Evolutionary conservation across 805 yeast species (phyloP), one percentile per base, ranked within the genome.

Genomic region (Saccharomycopsis sp.): DNA sequence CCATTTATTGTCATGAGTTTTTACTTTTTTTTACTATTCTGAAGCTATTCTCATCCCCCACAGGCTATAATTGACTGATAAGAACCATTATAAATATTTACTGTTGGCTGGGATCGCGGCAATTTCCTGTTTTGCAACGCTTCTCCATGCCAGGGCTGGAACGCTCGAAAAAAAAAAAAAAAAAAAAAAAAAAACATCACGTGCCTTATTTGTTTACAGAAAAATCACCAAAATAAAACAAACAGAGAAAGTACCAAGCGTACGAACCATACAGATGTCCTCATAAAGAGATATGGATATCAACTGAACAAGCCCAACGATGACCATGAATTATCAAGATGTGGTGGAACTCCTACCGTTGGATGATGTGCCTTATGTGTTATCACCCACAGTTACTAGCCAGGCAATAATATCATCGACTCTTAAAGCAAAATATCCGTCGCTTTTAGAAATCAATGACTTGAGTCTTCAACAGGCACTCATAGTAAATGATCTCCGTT

Each of bases 401-500:
- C 59, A 47, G 55, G 57, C 59, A 7, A 34, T 59, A 9, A 49
- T 53, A 2, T 38, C 50, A 17, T 35, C 23, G 12, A 24, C 24
- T 12, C 20, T 55, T 2, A 59, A 59, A 24, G 19, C 56, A 15
- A 50, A 41, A 3, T 56, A 56, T 47, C 62, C 62, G 15, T 59
- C 62, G 3, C 25, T 59, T 1, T 14, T 52, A 14, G 61, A 59
- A 12, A 52, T 47, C 8, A 29, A 34, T 12, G 53, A 59, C 35
- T 67, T 77, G 2, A 75, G 79, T 53, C 77, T 78, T 2, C 96
- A 90, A 68, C 96, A 91, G 68, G 85, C 88, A 0, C 75, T 85
- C 24, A 78, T 94, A 0, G 75, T 87, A 15, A 77, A 81, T 59
- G 99, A 93, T 68, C 68, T 91, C 8, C 65, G 90, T 20, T 79